Evolutionary conservation across 345 rosid species (phyloP).

Genomic region (Linum lewisii): DNA sequence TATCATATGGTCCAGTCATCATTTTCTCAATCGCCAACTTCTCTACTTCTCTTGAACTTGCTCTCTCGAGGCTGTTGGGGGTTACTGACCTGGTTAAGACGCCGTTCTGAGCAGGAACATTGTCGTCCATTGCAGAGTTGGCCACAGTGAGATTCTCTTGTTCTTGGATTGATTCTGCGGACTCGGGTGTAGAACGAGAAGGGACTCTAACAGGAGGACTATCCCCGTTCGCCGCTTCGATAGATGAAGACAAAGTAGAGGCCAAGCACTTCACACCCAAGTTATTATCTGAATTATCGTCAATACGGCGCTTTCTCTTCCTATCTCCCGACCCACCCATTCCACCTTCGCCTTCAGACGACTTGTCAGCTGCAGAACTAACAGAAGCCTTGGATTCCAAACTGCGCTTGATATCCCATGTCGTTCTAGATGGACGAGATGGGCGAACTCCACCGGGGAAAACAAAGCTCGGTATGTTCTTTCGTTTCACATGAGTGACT

Average conservation of each 20-base stretch:
- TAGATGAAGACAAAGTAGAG: constrained; percentile 24
- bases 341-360: constrained; percentile 44
- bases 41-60: constrained; percentile 48
- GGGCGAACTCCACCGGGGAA: constrained; percentile 82
- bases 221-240: constrained; percentile 37
- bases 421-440: constrained; percentile 45
- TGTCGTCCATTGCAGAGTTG: no score
- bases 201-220: constrained; percentile 35
- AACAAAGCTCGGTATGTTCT: constrained; percentile 65
- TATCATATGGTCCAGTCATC: constrained; percentile 39
- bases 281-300: constrained; percentile 32
- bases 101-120: no score
- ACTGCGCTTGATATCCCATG: constrained; percentile 62
- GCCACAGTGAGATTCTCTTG: constrained; percentile 9
- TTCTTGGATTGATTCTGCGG: constrained; percentile 17
- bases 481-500: constrained; percentile 67
- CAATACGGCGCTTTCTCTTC: constrained; percentile 54
- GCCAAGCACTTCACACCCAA: constrained; percentile 22
- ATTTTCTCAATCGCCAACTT: constrained; percentile 54
- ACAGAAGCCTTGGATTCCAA: constrained; percentile 39
- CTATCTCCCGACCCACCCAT: constrained; percentile 48
- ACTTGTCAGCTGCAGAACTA: constrained; percentile 32
- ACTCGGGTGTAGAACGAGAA: constrained; percentile 30
- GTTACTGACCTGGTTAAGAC: no score
- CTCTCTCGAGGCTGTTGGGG: constrained; percentile 18